Evolutionary conservation across 1,139 yeast genomes (phyloP).

Genomic region (Geotrichum phurueaensis): DNA sequence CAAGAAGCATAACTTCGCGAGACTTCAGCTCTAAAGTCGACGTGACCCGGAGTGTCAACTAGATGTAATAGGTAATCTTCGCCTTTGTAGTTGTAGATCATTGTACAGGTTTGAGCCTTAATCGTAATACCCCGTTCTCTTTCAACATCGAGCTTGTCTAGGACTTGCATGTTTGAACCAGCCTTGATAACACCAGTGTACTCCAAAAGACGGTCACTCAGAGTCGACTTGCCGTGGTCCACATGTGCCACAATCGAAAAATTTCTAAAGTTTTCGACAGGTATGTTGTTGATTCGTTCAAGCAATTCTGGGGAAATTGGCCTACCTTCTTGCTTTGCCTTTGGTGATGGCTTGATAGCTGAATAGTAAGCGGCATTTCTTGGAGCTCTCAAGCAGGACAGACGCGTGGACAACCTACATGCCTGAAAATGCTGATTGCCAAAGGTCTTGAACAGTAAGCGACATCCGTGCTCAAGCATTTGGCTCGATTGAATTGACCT

Average conservation of each 20-base stretch:
- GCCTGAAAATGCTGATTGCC: not conserved
- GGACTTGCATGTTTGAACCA: conserved; percentile 70
- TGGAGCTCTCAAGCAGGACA: not conserved
- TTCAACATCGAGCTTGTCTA: conserved; percentile 91
- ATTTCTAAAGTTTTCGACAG: conserved; percentile 76
- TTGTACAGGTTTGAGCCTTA: conserved; percentile 93
- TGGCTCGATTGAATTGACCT: not conserved
- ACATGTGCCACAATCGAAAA: conserved; percentile 96
- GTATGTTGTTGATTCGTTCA: conserved; percentile 64
- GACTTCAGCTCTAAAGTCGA: conserved; percentile 91
- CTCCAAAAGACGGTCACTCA: conserved; percentile 81
- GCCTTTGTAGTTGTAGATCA: conserved; percentile 70
- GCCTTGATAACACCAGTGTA: conserved; percentile 83
- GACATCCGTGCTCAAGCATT: conserved; percentile 11
- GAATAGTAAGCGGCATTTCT: not conserved
- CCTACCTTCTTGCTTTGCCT: conserved; percentile 11
- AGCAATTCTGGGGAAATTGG: conserved; percentile 22
- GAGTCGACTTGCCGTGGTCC: conserved; percentile 95
- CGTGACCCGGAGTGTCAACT: conserved; percentile 98
- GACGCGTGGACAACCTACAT: not conserved
- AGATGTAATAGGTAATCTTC: conserved; percentile 78
- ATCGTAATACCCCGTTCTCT: conserved; percentile 94
- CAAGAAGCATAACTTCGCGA: conserved; percentile 92
- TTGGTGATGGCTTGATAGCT: not conserved
- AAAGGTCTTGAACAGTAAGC: not conserved